A percentile compares a stretch with the other conserved stretches of the same genome.
Evolutionary conservation across 257 asterid species (phyloP).

Genomic region (Scutellaria barbata): DNA sequence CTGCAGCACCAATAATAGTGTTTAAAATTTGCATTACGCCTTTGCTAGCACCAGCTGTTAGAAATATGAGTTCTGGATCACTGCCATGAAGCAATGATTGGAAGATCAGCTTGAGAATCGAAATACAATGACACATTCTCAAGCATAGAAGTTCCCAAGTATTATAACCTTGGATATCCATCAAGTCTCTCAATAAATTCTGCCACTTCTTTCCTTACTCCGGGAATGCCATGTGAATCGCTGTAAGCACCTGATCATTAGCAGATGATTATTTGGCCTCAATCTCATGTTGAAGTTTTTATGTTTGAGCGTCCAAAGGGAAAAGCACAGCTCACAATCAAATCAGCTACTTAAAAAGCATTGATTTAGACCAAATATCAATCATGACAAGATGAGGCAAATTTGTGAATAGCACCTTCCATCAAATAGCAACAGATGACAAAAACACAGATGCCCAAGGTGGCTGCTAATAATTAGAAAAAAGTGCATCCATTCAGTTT

Average conservation of each 20-base stretch:
- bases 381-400: not conserved
- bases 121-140: not conserved
- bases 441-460: not conserved
- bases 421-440: not conserved
- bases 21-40: conserved; percentile 88
- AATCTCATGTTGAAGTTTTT: conserved; percentile 14
- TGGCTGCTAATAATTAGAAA: not conserved
- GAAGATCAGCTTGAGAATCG: conserved; percentile 33
- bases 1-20: conserved; percentile 57
- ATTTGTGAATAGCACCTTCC: not conserved
- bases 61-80: conserved; percentile 89
- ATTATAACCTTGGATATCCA: conserved; percentile 82
- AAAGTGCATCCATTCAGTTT: not conserved
- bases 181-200: conserved; percentile 90
- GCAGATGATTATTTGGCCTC: conserved; percentile 21
- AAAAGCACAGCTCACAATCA: not conserved
- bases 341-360: conserved; percentile 8
- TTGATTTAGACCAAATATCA: conserved; percentile 1
- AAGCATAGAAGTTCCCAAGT: conserved; percentile 21
- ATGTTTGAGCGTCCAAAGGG: not conserved
- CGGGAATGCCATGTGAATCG: conserved; percentile 89
- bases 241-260: conserved; percentile 77
- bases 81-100: conserved; percentile 48
- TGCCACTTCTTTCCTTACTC: conserved; percentile 85
- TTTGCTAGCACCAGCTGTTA: conserved; percentile 94